Base-by-base conservation (phyloP, 768 basidiomycete species). In the Psilocybe sp. region DNA sequence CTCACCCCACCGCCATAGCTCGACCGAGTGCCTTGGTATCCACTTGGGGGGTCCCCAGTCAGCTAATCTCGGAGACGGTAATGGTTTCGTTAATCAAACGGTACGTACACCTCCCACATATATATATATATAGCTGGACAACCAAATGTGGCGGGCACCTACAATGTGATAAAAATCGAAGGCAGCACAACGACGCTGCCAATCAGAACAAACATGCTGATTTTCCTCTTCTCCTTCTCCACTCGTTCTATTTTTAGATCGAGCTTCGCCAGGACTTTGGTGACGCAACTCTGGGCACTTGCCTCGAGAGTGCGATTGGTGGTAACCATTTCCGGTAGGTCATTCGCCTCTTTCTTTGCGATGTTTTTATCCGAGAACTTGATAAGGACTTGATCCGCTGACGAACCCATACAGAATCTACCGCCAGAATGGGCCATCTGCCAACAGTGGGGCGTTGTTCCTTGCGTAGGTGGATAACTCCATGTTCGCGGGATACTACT, bases 41-140 rank as follows among this genome's bases (percentile, higher is more conserved):
- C 82, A 85, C 57, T 60, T 79, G 3, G 89, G 89, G 1, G 71
- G 66, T 23, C 74, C 78, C 15, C 92, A 93, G 59, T 69, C 68
- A 4, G 90, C 89, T 0, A 78, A 91, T 59, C 72, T 93, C 1
- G 92, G 92, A 1, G 92, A 95, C 55, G 90, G 91, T 0, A 68
- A 83, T 54, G 90, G 89, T 2, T 73, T 50, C n/a, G 64, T 66
- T 18, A 74, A 73, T 40, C 71, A 81, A 69, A 77, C 62, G 44
- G 89, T 85, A 58, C 37, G 77, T 63, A 14, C 13, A 40, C 23
- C 23, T 28, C 23, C 23, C 23, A 1, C 19, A 13, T 20, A 31
- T 4, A 14, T 20, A 31, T 4, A 14, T 28, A 10, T 16, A 36
- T 36, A 40, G 1, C 8, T 14, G 8, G 16, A n/a, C 23, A 28